Conservation (phyloP, 2,329 filamentous ascomycete genomes). For the Penicillium sp. region DNA sequence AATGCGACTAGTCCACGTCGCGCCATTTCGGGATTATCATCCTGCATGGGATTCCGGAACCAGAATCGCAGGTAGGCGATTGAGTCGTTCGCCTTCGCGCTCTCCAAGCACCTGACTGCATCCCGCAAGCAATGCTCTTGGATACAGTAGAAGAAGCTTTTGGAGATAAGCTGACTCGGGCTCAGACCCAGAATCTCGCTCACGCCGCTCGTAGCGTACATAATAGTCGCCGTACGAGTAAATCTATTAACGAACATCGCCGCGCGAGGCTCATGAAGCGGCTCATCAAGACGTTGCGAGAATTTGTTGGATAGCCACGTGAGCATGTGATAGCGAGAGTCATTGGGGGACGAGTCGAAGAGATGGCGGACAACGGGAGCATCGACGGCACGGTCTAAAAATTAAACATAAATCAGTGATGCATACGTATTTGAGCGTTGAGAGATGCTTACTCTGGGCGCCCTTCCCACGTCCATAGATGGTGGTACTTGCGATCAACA, state of each 20-base stretch:
- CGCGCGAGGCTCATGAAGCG: slow-evolving; percentile 74
- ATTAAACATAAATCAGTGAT: background rate
- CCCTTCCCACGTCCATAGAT: slow-evolving; percentile 69
- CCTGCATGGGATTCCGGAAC: slow-evolving; percentile 71
- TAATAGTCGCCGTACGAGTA: slow-evolving; percentile 76
- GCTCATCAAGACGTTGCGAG: slow-evolving; percentile 50
- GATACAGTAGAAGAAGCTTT: slow-evolving; percentile 87
- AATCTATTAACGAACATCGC: slow-evolving; percentile 86
- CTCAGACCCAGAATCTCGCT: slow-evolving; percentile 72
- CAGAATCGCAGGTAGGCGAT: slow-evolving; percentile 87
- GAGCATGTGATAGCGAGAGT: slow-evolving; percentile 87
- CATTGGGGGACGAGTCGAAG: slow-evolving; percentile 77
- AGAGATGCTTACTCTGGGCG: slow-evolving; percentile 66
- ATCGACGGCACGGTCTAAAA: slow-evolving; percentile 70
- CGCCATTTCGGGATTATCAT: slow-evolving; percentile 34
- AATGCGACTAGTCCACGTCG: background rate
- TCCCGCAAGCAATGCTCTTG: slow-evolving; percentile 70
- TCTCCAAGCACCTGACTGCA: slow-evolving; percentile 76
- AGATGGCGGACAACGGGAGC: slow-evolving; percentile 76
- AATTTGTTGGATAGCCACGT: slow-evolving; percentile 84
- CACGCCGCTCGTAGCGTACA: slow-evolving; percentile 81
- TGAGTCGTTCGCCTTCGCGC: slow-evolving; percentile 85
- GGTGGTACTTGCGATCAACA: slow-evolving; percentile 80
- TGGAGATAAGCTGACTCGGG: slow-evolving; percentile 68
- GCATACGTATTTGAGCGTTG: background rate